phyloP scores from a whole-genome alignment of 331 rosid species.

The Pyracantha coccinea region DNA sequence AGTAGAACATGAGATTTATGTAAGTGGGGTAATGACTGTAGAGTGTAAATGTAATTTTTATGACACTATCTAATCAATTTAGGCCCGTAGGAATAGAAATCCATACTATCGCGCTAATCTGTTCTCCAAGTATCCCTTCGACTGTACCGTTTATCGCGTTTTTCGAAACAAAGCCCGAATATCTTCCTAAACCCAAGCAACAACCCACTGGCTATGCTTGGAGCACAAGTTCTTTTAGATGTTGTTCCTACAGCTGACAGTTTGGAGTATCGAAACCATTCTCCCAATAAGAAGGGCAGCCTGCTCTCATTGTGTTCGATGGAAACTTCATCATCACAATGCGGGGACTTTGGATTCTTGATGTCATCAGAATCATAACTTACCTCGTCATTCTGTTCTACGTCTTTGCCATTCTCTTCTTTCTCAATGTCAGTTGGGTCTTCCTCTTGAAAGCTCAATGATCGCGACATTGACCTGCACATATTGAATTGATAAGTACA shows the following conservation, averaged over 20 bases:
- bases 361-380: constrained; percentile 22
- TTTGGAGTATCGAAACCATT: constrained; percentile 38
- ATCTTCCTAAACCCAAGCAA: constrained; percentile 47
- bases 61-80: neutral
- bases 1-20: neutral
- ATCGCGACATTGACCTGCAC: constrained; percentile 39
- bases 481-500: neutral
- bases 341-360: constrained; percentile 43
- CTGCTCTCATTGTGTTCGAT: constrained; percentile 13
- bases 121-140: constrained; percentile 22
- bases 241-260: constrained; percentile 24
- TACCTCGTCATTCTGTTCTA: constrained; percentile 12
- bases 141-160: constrained; percentile 2
- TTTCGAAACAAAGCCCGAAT: constrained; percentile 36
- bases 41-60: neutral
- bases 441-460: constrained; percentile 19
- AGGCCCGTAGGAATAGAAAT: neutral
- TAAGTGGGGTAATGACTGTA: neutral
- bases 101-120: neutral
- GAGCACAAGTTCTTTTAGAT: constrained; percentile 25
- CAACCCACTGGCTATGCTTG: constrained; percentile 32
- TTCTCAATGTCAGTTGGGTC: constrained; percentile 12
- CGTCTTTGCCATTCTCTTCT: constrained; percentile 15
- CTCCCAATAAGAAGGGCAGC: constrained; percentile 35
- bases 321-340: constrained; percentile 10